Evolutionary conservation across 805 yeast species (phyloP), one percentile per base, ranked within the genome.

Genomic region (Candida ficus): DNA sequence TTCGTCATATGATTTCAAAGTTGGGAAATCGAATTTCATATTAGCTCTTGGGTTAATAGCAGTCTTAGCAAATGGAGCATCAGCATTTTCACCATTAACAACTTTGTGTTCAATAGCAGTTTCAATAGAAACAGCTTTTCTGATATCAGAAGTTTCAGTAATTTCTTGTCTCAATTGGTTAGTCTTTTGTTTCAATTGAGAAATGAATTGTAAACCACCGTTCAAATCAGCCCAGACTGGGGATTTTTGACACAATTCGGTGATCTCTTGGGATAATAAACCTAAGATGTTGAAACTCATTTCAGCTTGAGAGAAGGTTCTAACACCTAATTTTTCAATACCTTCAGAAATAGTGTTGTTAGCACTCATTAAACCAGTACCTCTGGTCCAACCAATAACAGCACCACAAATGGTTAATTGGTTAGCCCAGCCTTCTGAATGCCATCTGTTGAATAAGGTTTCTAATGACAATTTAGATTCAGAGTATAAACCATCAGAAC

Each of bases 351-450:
- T 87, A 62, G 88, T 83, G 72, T 93, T 93, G 76, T 93, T 93
- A 55, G 83, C 97, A 59, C 89, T 76, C 99, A 93, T 93, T 61
- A 93, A 80, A 61, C 99, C 99, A 45, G 99, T 93, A 67, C 99
- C 99, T 76, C 99, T 87, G 49, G 99, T 93, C 99, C 99, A 93
- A 63, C 99, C 99, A 66, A 93, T 93, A 52, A 93, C 77, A 34
- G 99, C 97, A 74, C 99, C 99, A 67, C 97, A 90, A 46, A 93
- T 73, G 44, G 98, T 93, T 70, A 93, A 80, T 71, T 86, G 93
- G 50, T 84, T 71, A 34, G 83, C 81, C 99, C 99, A 93, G 45
- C 89, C 84, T 74, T 93, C 99, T 35, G 99, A 90, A 67, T 82
- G 76, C 99, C 99, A 93, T 77, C 97, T 86, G 83, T 91, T 91